Base-by-base conservation (phyloP, 768 basidiomycete species). In the Boletellus emodensis region DNA sequence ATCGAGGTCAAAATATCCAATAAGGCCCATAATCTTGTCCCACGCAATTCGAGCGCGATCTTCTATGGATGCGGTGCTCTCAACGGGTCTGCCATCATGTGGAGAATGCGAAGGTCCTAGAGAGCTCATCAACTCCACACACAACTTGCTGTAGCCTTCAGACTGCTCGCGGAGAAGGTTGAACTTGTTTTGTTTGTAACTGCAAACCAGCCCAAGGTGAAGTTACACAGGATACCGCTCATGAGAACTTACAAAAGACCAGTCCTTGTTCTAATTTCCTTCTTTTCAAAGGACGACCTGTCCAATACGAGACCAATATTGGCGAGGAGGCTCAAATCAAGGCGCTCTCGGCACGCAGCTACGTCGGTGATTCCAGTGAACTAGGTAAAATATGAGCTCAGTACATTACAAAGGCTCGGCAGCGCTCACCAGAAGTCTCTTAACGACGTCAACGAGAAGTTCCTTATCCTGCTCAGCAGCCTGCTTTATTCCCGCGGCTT, bases 131-230 rank as follows among this genome's bases (percentile, higher is more conserved):
- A 99, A 74, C 61, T 98, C 91, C 10, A 87, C 82, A 24, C 86
- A 81, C 30, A 98, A 81, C 68, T 94, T 94, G 66, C 91, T 91
- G 72, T 93, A 99, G 8, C 96, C 96, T 72, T 98, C 95, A 1
- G 94, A 94, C 61, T 96, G 91, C 72, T 99, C 96, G 34, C 96
- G 87, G 14, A 97, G 80, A 35, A 99, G 80, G 64, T 98, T 99
- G 76, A 94, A 95, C 70, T 98, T 99, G 72, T 93, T 93, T 69
- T 99, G 95, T 68, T 93, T 94, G 74, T 94, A 95, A 66, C 91
- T 94, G 63, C n/a, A 46, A 39, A 45, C 26, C 40, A 36, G 49
- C 7, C n/a, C 37, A 18, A 48, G 2, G 33, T 56, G 34, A 55
- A 40, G 17, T 4, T 12, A 46, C 20, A 30, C 13, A 52, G 22